Evolutionary conservation across 352 stramenopile species (phyloP).

Genomic region (Pythium utonaiense): DNA sequence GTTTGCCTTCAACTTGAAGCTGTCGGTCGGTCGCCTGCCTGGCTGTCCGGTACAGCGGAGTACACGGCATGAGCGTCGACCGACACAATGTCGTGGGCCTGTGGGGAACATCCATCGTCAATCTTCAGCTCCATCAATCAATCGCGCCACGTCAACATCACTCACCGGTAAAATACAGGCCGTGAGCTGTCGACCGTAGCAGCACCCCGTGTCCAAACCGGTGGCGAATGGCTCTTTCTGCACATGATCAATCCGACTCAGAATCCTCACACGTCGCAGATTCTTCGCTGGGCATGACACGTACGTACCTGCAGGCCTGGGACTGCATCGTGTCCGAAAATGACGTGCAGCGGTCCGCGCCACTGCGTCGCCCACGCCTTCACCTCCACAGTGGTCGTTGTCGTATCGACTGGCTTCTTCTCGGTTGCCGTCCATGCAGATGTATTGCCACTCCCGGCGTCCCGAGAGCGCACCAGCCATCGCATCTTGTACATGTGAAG

Average conservation of each 20-base stretch:
- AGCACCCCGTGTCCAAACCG: slow-evolving; percentile 90
- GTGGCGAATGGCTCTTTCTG: slow-evolving; percentile 87
- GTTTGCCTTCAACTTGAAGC: slow-evolving; percentile 20
- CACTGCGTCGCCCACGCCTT: slow-evolving; percentile 78
- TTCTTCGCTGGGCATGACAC: not conserved
- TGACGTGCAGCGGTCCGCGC: slow-evolving; percentile 72
- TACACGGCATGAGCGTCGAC: slow-evolving; percentile 17
- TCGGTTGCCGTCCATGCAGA: slow-evolving; percentile 27
- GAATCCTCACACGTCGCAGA: not conserved
- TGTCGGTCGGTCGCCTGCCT: not conserved
- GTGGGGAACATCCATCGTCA: slow-evolving; percentile 2
- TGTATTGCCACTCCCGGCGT: not conserved
- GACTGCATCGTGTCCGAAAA: slow-evolving; percentile 91
- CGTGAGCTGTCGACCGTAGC: slow-evolving; percentile 85
- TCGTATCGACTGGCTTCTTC: slow-evolving; percentile 29
- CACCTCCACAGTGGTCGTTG: slow-evolving; percentile 32
- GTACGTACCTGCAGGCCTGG: slow-evolving; percentile 66
- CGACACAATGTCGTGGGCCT: slow-evolving; percentile 21
- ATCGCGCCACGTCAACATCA: not conserved
- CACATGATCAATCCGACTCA: too few species aligned
- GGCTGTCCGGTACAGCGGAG: slow-evolving; percentile 14
- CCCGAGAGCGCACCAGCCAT: slow-evolving; percentile 32
- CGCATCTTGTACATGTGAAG: slow-evolving; percentile 93
- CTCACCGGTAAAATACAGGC: slow-evolving; percentile 84
- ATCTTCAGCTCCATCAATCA: not conserved